A percentile compares a stretch with the other conserved stretches of the same genome.
phyloP scores from a whole-genome alignment of 2,329 filamentous ascomycete genomes.

The Emergomyces africanus region DNA sequence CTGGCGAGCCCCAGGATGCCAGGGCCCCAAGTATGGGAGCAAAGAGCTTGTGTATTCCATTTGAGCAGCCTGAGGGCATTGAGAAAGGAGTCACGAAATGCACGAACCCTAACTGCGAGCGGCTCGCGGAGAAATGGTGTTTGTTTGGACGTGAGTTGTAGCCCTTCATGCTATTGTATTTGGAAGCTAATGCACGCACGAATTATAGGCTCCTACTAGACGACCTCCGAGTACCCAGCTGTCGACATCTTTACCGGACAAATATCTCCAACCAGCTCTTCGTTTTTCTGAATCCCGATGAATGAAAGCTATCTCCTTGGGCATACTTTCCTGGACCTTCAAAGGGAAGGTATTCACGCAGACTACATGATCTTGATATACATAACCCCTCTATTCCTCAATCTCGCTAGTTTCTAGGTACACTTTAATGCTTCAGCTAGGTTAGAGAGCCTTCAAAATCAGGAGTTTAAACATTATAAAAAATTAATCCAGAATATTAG shows the following conservation, averaged over 20 bases:
- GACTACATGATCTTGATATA: background rate
- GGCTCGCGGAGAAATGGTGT: slow-evolving; percentile 70
- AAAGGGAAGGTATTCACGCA: background rate
- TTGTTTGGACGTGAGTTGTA: slow-evolving; percentile 56
- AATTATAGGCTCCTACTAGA: slow-evolving; percentile 14
- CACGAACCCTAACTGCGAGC: slow-evolving; percentile 72
- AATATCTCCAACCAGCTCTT: background rate
- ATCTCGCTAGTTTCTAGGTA: background rate
- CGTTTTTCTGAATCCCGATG: background rate
- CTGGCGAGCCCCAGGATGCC: slow-evolving; percentile 61
- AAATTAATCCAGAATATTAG: background rate
- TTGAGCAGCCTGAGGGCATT: slow-evolving; percentile 73
- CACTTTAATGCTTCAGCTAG: background rate
- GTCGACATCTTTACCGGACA: background rate
- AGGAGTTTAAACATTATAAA: background rate
- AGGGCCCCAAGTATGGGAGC: slow-evolving; percentile 63
- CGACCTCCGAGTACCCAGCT: background rate
- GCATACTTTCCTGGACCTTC: background rate
- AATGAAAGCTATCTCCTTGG: background rate
- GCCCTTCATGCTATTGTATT: background rate
- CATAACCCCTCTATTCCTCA: background rate
- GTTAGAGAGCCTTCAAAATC: background rate
- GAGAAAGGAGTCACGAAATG: slow-evolving; percentile 78
- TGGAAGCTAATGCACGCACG: background rate
- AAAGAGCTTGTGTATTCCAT: slow-evolving; percentile 66